These are phyloP conservation scores for Ceratocystis diversiconidia DNA, from an alignment of 2,329 filamentous ascomycete species.

Conservation along the genomic window DNA sequence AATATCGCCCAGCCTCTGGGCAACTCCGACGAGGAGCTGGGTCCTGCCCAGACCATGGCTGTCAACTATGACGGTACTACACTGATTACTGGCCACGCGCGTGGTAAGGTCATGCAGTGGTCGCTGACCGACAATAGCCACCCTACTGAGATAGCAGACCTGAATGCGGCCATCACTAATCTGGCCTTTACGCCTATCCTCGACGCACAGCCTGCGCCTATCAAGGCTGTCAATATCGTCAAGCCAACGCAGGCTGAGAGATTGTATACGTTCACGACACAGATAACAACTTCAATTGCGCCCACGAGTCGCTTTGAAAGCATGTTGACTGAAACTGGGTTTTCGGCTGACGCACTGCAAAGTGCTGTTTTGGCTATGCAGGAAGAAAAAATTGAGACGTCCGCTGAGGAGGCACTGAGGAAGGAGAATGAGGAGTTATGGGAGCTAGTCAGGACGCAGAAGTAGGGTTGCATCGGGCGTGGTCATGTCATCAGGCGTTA, in stretches of 20 bases:
- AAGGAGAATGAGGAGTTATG: slow-evolving; percentile 28
- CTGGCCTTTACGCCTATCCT: slow-evolving; percentile 53
- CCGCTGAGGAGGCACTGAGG: slow-evolving; percentile 12
- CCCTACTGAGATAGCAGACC: slow-evolving; percentile 50
- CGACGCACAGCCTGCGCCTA: slow-evolving; percentile 18
- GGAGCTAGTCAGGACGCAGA: slow-evolving; percentile 28
- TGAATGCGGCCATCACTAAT: slow-evolving; percentile 75
- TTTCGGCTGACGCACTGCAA: slow-evolving; percentile 35
- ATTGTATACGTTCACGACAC: slow-evolving; percentile 51
- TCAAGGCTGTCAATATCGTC: slow-evolving; percentile 43
- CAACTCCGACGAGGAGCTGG: slow-evolving; percentile 47
- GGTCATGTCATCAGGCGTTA: background rate
- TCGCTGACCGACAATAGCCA: slow-evolving; percentile 58
- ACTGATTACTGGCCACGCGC: slow-evolving; percentile 66
- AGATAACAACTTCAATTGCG: slow-evolving; percentile 35
- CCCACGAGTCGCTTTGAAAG: slow-evolving; percentile 31
- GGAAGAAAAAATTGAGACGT: slow-evolving; percentile 15
- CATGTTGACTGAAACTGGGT: slow-evolving; percentile 34
- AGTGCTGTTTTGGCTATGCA: slow-evolving; percentile 30
- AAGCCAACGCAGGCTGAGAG: slow-evolving; percentile 63
- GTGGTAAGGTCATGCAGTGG: slow-evolving; percentile 69
- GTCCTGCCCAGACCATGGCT: slow-evolving; percentile 51
- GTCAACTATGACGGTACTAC: slow-evolving; percentile 71
- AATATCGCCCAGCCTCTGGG: slow-evolving; percentile 41
- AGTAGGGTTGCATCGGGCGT: slow-evolving; percentile 22